Evolutionary conservation across 495 filamentous ascomycete genomes (phyloP), one percentile per base, ranked within the genome.

Genomic region (Emericellopsis terricola): DNA sequence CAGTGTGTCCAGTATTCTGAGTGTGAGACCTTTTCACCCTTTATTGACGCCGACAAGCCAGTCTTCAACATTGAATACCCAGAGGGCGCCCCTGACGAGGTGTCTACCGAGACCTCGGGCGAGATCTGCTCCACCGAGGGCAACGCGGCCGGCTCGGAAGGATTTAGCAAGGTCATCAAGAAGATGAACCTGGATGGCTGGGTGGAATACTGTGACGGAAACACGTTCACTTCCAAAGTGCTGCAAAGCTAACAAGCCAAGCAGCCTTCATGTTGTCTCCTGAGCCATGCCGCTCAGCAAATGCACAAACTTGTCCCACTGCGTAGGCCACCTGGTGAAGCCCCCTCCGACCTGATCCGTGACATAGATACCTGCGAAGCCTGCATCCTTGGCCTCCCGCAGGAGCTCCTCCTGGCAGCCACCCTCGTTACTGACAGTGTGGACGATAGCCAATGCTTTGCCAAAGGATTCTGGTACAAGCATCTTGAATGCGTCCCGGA

Each of bases 31-130:
- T 78, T 69, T 41, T 46, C 51, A 2, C 49, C 67, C 15, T 81
- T 81, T 42, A 57, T 69, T 18, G 41, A 58, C 10, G 63, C 57
- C 3, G 56, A 54, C 32, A 80, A 81, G 52, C 76, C 77, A 1
- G 73, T 83, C 15, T 81, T 81, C 43, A 70, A 81, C 43, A 76
- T 81, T 33, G 77, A 81, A 52, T 81, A 83, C 41, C 62, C 68
- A 15, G 57, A 64, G 27, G 60, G 56, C 2, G 50, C 59, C 15
- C 43, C 57, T 1, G 6, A 11, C 11, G 13, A 27, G 1, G 49
- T 57, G 8, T 49, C 52, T 1, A 28, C 47, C 0, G 41, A 37
- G 4, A 39, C 52, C 28, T 55, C 51, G 37, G 35, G 34, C 17
- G 13, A 33, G 3, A 31, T 28, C 15, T 18, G 15, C 19, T 30